Base-by-base conservation (phyloP, 208 protist genomes). In the Vickermania spadyakhi region DNA sequence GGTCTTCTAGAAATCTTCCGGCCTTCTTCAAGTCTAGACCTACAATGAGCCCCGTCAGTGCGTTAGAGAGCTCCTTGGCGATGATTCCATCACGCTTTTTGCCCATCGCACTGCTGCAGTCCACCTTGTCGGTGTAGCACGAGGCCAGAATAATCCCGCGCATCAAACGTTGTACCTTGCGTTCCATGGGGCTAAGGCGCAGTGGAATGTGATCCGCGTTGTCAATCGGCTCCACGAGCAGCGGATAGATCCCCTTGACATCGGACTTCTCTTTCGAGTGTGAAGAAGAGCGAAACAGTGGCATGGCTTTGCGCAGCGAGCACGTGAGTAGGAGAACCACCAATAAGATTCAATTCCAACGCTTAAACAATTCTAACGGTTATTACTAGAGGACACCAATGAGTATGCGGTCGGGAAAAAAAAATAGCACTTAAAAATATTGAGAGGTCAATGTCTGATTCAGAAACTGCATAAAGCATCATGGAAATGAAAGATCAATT, bases 101-200 rank as follows among this genome's bases (percentile, higher is more conserved):
- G 55, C 83, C 83, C 58, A 86, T 50, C 21, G 70, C 72, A 1
- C 60, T 60, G 22, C 74, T 73, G 55, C 60, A 74, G 73, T 97
- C 92, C 2, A 96, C 85, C 70, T 88, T 91, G 70, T 95, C 89
- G 1, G 93, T 97, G 74, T 97, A 97, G 58, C 75, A 85, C 1
- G 79, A 93, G 18, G 87, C 83, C 13, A 86, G 66, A 54, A 97
- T 81, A 56, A 91, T 71, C 2, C 84, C 86, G 31, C 80, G 72
- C 73, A 96, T 89, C 25, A 97, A 70, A 11, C 93, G 87, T 60
- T 96, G 86, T 4, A 84, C 61, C 62, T 96, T 92, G 29, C 91
- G 79, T 65, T 97, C 93, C 23, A 69, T 65, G 11, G 65, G 66
- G 31, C 56, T 91, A 4, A 97, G 75, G 14, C 93, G 76, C 14